A percentile compares a stretch with the other conserved stretches of the same genome.
Evolutionary conservation across 352 stramenopile genomes (phyloP).

Genomic region (Peronospora farinosa): DNA sequence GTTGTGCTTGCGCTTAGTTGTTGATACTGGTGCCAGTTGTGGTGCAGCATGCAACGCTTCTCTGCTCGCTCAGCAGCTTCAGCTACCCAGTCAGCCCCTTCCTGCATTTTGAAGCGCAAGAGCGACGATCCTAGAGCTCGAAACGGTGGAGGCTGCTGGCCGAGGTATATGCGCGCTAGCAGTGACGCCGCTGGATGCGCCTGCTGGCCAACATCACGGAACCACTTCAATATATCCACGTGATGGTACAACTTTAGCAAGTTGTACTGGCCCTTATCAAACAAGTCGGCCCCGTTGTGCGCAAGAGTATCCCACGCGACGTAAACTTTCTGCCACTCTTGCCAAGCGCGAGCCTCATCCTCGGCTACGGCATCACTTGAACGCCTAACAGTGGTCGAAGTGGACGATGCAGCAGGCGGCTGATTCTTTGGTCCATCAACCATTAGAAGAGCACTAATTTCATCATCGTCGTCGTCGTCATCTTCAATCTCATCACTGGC

Average conservation of each 20-base stretch:
- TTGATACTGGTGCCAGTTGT: constrained; percentile 32
- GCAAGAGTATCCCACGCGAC: constrained; percentile 30
- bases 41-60: constrained; percentile 27
- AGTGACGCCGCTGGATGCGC: constrained; percentile 26
- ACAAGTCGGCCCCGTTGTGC: constrained; percentile 24
- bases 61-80: constrained; percentile 14
- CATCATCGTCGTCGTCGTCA: constrained; percentile 27
- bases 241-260: constrained; percentile 38
- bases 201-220: constrained; percentile 27
- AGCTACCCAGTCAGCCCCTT: constrained; percentile 14
- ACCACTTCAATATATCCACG: constrained; percentile 38
- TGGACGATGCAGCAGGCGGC: constrained; percentile 13
- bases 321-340: constrained; percentile 32
- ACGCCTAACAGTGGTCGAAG: constrained; percentile 8
- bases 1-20: constrained; percentile 11
- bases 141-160: constrained; percentile 11
- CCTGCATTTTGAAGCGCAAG: constrained; percentile 19
- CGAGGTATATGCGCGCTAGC: constrained; percentile 31
- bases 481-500: constrained; percentile 5
- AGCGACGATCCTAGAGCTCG: constrained; percentile 15
- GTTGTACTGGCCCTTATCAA: constrained; percentile 39
- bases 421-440: constrained; percentile 35
- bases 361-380: constrained; percentile 16
- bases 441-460: constrained; percentile 31
- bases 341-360: constrained; percentile 29